Percentiles rank a stretch among this genome's conserved stretches.
Conservation (phyloP, 2,329 filamentous ascomycete genomes). For the Mariannaea elegans region DNA sequence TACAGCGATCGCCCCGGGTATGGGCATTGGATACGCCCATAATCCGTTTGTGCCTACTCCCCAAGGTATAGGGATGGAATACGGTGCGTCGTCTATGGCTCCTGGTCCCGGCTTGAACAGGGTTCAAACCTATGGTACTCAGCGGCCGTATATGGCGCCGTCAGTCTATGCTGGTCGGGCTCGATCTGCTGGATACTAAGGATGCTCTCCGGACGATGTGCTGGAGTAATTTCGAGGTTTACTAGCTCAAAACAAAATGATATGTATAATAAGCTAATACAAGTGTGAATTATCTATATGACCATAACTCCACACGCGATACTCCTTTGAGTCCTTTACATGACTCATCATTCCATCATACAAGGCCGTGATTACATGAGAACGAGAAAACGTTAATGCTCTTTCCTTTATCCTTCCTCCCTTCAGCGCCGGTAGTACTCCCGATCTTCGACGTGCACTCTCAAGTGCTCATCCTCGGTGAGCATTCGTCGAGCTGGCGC, state of each 20-base stretch:
- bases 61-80: too few relatives aligned
- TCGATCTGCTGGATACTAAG: background rate
- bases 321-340: constrained; percentile 6
- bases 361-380: constrained; percentile 18
- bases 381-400: background rate
- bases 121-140: background rate
- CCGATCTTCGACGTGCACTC: constrained; percentile 48
- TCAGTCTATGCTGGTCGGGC: background rate
- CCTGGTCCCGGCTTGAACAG: background rate
- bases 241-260: background rate
- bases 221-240: background rate
- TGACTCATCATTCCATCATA: constrained; percentile 35
- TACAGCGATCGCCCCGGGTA: background rate
- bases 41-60: too few relatives aligned
- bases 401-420: background rate
- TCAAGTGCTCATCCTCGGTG: constrained; percentile 38
- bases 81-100: background rate
- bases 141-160: background rate
- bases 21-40: constrained; percentile 16
- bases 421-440: constrained; percentile 41
- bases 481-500: constrained; percentile 45
- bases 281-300: constrained; percentile 14
- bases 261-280: background rate
- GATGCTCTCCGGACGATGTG: background rate
- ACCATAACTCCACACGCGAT: constrained; percentile 25